Evolutionary conservation across 179 eudicot genomes (phyloP), one percentile per base, ranked within the genome.

Genomic region (Silene vulgaris): DNA sequence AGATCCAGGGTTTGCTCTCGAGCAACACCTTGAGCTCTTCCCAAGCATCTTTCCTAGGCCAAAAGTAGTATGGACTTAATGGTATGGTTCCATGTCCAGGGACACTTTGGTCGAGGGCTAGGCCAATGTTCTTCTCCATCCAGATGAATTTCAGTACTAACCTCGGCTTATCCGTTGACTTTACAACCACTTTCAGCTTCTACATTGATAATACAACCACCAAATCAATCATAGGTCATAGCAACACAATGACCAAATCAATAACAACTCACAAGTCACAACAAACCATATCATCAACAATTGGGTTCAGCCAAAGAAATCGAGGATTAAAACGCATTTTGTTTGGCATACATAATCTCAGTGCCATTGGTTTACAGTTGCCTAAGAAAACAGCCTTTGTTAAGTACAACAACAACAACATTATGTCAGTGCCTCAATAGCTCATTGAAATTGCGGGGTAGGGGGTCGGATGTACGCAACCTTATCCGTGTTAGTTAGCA

Each of bases 41-140:
- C 97, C 97, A 92, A 52, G 97, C 97, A 85, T 92, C 97, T 81
- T 92, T 92, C 73, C 97, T 85, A 0, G 96, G 97, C 97, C 97
- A 92, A 75, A 92, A 92, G 81, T 78, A 89, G 85, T 92, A 92
- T 3, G 97, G 92, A 76, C 97, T 91, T 65, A 92, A 71, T 12
- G 97, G 97, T 65, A 88, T 87, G 29, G 92, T 84, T 26, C 97
- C 97, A 57, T 92, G 87, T 20, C 94, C 97, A 0, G 90, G 92
- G 77, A 92, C 81, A 2, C 76, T 72, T 74, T 91, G 96, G 73
- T 92, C 86, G 5, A 92, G 90, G 5, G 78, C 96, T 8, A 92
- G 82, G 30, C 97, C 97, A 1, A 92, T 92, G 88, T 92, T 92
- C 87, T 92, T 92, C 80, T 91, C 95, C 97, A 92, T 90, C 97